Conservation (phyloP, 495 filamentous ascomycete species). For the Penicillium dipodomyicola region DNA sequence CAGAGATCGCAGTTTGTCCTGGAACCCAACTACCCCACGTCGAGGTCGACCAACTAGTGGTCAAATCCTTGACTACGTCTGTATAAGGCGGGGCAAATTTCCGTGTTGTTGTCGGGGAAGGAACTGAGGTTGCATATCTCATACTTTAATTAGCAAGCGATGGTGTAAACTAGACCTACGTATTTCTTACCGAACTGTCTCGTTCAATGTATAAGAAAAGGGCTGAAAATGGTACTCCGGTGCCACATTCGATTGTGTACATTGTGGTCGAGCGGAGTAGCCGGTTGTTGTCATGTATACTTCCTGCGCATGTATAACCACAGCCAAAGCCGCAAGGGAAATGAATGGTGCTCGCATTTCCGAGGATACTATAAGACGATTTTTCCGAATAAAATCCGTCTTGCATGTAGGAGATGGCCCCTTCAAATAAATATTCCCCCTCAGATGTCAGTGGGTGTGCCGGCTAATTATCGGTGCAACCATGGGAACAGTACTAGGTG, state of each 20-base stretch:
- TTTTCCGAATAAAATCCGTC: not conserved
- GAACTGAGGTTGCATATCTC: constrained; percentile 29
- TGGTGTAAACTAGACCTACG: not conserved
- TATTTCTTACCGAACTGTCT: constrained; percentile 25
- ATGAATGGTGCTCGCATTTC: constrained; percentile 3
- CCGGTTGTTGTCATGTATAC: constrained; percentile 26
- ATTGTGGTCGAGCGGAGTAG: constrained; percentile 23
- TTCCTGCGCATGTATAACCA: constrained; percentile 23
- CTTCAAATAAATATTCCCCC: not conserved
- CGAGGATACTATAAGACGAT: not conserved
- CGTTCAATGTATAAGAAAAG: constrained; percentile 26
- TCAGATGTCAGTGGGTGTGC: not conserved
- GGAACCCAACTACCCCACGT: constrained; percentile 38
- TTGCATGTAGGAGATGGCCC: not conserved
- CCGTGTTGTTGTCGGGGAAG: constrained; percentile 24
- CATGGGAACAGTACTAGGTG: not conserved
- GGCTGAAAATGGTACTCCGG: constrained; percentile 26
- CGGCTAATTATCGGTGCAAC: not conserved
- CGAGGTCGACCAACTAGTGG: constrained; percentile 20
- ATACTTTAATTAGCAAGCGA: constrained; percentile 7
- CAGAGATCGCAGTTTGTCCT: constrained; percentile 22
- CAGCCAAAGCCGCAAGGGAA: constrained; percentile 7
- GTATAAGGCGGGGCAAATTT: constrained; percentile 24
- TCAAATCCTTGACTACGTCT: constrained; percentile 21
- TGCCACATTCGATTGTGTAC: constrained; percentile 14